phyloP scores from a whole-genome alignment of 345 rosid species.

The Mercurialis annua region DNA sequence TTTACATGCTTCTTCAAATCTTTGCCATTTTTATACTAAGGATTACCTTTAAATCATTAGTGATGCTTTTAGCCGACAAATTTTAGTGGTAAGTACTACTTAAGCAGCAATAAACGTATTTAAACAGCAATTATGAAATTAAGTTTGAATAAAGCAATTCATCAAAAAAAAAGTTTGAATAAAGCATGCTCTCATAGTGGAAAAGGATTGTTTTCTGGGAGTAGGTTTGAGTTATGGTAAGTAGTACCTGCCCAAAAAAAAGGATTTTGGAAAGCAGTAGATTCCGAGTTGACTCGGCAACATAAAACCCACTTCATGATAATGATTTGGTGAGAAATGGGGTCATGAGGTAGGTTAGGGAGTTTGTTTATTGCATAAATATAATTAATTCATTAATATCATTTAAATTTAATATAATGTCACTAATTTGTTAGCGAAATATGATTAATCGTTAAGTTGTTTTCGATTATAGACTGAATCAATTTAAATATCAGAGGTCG shows the following conservation, averaged over 20 bases:
- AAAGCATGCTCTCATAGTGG: not conserved
- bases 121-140: no score
- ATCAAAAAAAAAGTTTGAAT: not conserved
- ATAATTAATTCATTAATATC: no score
- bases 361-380: no score
- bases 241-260: conserved; percentile 13
- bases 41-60: conserved; percentile 19
- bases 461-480: no score
- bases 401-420: no score
- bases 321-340: conserved; percentile 13
- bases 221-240: conserved; percentile 2
- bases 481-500: no score
- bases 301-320: not conserved
- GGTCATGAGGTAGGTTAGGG: conserved; percentile 10
- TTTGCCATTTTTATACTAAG: not conserved
- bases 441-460: no score
- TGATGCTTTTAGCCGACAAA: conserved; percentile 49
- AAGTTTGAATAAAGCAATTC: no score
- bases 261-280: not conserved
- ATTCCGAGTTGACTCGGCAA: conserved; percentile 11
- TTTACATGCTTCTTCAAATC: conserved; percentile 32
- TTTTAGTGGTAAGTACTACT: conserved; percentile 27
- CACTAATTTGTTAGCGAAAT: no score
- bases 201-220: no score
- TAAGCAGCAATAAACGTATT: not conserved